Conservation (phyloP, 371 early-diverging fungal species). For the Mortierella sp. region DNA sequence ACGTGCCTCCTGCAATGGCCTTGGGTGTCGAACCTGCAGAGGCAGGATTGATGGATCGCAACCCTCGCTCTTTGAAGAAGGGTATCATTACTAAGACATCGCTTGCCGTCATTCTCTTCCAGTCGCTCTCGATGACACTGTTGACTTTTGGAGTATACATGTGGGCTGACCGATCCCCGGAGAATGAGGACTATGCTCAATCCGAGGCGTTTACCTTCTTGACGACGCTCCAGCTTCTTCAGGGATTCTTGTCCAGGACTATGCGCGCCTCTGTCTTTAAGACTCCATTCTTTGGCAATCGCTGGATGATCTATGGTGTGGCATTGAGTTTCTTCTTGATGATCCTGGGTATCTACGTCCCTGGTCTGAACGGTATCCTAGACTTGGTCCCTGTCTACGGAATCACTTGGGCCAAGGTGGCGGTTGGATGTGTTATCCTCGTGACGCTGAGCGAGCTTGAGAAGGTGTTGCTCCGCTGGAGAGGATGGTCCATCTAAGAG, state of each 20-base stretch:
- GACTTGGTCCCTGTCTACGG: conserved; percentile 71
- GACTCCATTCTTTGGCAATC: conserved; percentile 76
- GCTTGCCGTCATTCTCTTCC: conserved; percentile 69
- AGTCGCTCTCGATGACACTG: conserved; percentile 71
- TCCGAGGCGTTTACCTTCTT: conserved; percentile 79
- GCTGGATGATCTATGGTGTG: conserved; percentile 81
- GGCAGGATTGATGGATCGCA: conserved; percentile 74
- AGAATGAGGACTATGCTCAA: conserved; percentile 48
- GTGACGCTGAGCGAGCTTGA: conserved; percentile 74
- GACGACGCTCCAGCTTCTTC: conserved; percentile 83
- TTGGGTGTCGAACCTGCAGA: conserved; percentile 80
- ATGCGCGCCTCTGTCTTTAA: conserved; percentile 73
- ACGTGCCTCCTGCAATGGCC: conserved; percentile 78
- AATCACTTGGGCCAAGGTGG: conserved; percentile 81
- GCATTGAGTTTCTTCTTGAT: conserved; percentile 72
- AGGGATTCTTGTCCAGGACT: conserved; percentile 82
- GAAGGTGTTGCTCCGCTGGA: conserved; percentile 57
- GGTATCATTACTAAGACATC: conserved; percentile 73
- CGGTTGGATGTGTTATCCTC: conserved; percentile 73
- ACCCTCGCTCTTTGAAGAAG: conserved; percentile 66
- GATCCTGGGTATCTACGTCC: conserved; percentile 81
- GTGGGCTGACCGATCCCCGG: conserved; percentile 32
- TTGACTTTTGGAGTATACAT: conserved; percentile 68
- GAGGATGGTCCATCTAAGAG: not conserved
- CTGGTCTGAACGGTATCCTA: conserved; percentile 67